Percentiles rank a stretch among this genome's conserved stretches.
phyloP scores from a whole-genome alignment of 345 rosid genomes.

The Pistacia atlantica region DNA sequence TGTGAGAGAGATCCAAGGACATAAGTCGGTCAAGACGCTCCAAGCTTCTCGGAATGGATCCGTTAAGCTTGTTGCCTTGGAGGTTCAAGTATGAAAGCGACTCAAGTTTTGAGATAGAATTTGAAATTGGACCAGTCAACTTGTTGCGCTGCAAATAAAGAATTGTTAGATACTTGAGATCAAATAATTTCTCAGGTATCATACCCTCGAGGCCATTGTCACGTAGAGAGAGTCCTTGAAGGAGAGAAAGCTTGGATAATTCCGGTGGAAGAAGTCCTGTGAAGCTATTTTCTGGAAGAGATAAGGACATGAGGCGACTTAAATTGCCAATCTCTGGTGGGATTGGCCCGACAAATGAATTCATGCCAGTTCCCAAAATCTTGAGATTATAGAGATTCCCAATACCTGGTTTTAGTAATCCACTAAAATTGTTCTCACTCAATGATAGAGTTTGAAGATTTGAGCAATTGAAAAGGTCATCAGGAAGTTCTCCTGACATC shows the following conservation, averaged over 20 bases:
- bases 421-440: conserved; percentile 56
- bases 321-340: conserved; percentile 72
- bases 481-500: conserved; percentile 73
- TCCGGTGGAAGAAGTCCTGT: conserved; percentile 63
- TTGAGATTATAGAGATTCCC: conserved; percentile 60
- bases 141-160: conserved; percentile 59
- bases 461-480: conserved; percentile 76
- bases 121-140: conserved; percentile 60
- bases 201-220: conserved; percentile 57
- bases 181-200: conserved; percentile 56
- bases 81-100: conserved; percentile 59
- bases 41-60: conserved; percentile 68
- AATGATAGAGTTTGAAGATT: conserved; percentile 36
- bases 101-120: conserved; percentile 53
- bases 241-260: conserved; percentile 58
- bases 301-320: conserved; percentile 42
- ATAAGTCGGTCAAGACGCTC: conserved; percentile 43
- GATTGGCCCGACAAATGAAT: conserved; percentile 64
- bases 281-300: conserved; percentile 54
- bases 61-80: conserved; percentile 62
- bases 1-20: conserved; percentile 69
- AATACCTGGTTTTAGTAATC: conserved; percentile 54
- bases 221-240: conserved; percentile 64
- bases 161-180: conserved; percentile 53
- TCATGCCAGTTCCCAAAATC: conserved; percentile 33